Evolutionary conservation across 1,284 basidiomycete genomes (phyloP).

Genomic region (Sanghuangporus weigelae): DNA sequence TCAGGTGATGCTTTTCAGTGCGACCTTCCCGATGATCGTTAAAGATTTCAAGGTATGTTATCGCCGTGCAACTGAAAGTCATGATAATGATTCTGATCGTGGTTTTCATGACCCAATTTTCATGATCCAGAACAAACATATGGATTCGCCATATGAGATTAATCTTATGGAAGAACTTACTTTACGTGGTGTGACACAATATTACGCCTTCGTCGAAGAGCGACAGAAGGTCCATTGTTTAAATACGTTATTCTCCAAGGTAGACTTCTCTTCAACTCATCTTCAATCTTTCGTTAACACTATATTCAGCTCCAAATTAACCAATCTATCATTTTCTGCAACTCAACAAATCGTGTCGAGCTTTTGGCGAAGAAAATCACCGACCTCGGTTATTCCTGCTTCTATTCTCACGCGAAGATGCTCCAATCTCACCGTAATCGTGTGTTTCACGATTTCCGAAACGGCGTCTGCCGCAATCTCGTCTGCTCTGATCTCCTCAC

Average conservation of each 20-base stretch:
- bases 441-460: slow-evolving; percentile 99
- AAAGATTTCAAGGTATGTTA: slow-evolving; percentile 90
- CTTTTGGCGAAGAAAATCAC: slow-evolving; percentile 99
- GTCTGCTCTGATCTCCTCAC: slow-evolving; percentile 97
- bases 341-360: slow-evolving; percentile 99
- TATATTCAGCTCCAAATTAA: slow-evolving; percentile 89
- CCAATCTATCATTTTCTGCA: slow-evolving; percentile 99
- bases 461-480: slow-evolving; percentile 96
- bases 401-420: slow-evolving; percentile 99
- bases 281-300: slow-evolving; percentile 5
- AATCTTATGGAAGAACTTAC: slow-evolving; percentile 99
- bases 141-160: slow-evolving; percentile 95
- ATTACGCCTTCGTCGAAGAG: slow-evolving; percentile 99
- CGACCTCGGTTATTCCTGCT: slow-evolving; percentile 98
- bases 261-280: slow-evolving; percentile 27
- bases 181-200: slow-evolving; percentile 97
- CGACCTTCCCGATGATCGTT: slow-evolving; percentile 98
- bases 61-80: background rate
- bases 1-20: slow-evolving; percentile 99
- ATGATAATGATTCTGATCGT: slow-evolving; percentile 7
- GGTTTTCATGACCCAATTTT: slow-evolving; percentile 29
- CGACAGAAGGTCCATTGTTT: slow-evolving; percentile 99
- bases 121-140: slow-evolving; percentile 84
- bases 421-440: slow-evolving; percentile 97
- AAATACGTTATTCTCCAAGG: slow-evolving; percentile 96